Base-by-base conservation (phyloP, 202 grass and related monocot species). In the Hordeum pubiflorum region DNA sequence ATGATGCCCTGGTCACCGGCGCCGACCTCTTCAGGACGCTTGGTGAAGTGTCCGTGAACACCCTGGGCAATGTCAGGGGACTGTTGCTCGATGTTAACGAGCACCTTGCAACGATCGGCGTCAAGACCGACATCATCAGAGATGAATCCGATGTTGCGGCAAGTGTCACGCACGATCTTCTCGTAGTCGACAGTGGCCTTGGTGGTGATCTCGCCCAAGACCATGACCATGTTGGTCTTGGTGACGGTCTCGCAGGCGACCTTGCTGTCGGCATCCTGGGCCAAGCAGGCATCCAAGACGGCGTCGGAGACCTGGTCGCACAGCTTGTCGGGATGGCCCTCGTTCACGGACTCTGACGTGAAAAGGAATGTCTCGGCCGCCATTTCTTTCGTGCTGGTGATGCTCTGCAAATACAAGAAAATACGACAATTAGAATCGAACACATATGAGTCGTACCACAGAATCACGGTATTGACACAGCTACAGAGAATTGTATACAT, bases 191-290 rank as follows among this genome's bases (percentile, higher is more conserved):
- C 80, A 20, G 82, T 80, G 33, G 92, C 95, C 88, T 95, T 98
- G 82, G 95, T 98, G 69, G 95, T 98, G 84, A 98, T 98, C 86
- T 98, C 95, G 2, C 95, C 95, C 21, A 98, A 95, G 24, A 98
- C 92, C 95, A 98, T 98, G 22, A 98, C 95, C 95, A 98, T 98
- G 86, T 98, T 98, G 44, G 95, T 98, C 95, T 98, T 98, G 67
- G 95, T 95, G 85, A 90, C 94, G 1, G 95, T 93, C 90, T 98
- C 95, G 63, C 95, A 98, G 13, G 95, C 95, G 0, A 98, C 95
- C 95, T 98, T 98, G 95, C 95, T 98, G 43, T 95, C 95, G 4
- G 95, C 82, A 66, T 98, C 95, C 92, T 98, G 95, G 4, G 81
- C 84, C 1, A 98, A 85, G 84, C 95, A 98, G 0, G 95, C 95